Conservation (phyloP, 129 eudicot genomes). For the Ambrosia trifida region DNA sequence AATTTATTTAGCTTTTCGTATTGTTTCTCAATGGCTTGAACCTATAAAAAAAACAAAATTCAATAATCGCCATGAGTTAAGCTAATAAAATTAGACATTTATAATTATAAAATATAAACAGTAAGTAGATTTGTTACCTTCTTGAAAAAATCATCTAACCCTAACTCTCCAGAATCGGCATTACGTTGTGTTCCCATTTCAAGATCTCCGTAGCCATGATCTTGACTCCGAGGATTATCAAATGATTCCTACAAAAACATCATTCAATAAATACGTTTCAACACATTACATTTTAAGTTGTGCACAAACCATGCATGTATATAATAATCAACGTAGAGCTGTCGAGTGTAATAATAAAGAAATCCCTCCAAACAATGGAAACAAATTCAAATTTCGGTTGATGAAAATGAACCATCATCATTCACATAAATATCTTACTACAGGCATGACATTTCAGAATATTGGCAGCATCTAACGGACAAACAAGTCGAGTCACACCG, state of each 20-base stretch:
- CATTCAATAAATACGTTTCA: constrained; percentile 5
- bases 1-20: constrained; percentile 75
- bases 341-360: background rate
- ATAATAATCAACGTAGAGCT: background rate
- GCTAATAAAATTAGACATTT: constrained; percentile 11
- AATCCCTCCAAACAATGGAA: background rate
- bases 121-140: constrained; percentile 49
- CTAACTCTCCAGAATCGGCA: constrained; percentile 65
- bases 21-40: constrained; percentile 85
- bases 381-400: background rate
- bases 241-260: constrained; percentile 63
- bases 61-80: constrained; percentile 2
- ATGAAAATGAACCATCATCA: background rate
- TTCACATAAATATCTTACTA: background rate
- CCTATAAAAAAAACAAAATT: constrained; percentile 41
- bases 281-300: background rate
- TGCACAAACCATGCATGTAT: background rate
- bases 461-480: background rate
- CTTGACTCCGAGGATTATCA: constrained; percentile 64
- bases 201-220: constrained; percentile 62
- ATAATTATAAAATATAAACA: background rate
- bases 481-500: background rate
- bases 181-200: constrained; percentile 78
- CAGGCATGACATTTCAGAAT: background rate
- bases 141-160: constrained; percentile 76